phyloP scores from a whole-genome alignment of 371 early-diverging fungal genomes.

The Mucor racemosus region DNA sequence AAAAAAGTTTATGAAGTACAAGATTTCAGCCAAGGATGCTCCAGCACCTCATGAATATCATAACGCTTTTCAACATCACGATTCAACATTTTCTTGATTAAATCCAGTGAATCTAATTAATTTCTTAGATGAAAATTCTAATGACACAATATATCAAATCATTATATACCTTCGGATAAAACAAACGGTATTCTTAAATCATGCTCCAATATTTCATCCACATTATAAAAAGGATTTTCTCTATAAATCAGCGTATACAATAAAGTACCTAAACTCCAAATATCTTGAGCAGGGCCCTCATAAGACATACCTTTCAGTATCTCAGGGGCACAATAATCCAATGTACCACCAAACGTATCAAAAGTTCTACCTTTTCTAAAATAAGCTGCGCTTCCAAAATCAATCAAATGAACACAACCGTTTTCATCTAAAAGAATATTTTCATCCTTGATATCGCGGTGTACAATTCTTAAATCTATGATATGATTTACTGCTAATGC shows the following conservation, averaged over 20 bases:
- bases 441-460: constrained; percentile 76
- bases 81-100: constrained; percentile 60
- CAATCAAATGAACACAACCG: constrained; percentile 59
- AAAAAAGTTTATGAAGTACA: background rate
- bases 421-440: constrained; percentile 66
- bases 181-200: constrained; percentile 28
- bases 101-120: constrained; percentile 53
- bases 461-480: constrained; percentile 72
- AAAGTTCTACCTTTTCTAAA: constrained; percentile 57
- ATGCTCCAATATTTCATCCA: constrained; percentile 27
- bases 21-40: constrained; percentile 46
- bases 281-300: constrained; percentile 72
- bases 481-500: constrained; percentile 64
- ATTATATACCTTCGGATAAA: constrained; percentile 18
- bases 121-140: too few relatives aligned
- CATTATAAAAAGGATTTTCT: constrained; percentile 31
- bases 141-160: background rate
- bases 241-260: constrained; percentile 73
- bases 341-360: constrained; percentile 70
- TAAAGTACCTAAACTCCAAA: constrained; percentile 79
- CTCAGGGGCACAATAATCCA: constrained; percentile 73
- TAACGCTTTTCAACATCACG: constrained; percentile 57
- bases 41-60: constrained; percentile 58
- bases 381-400: constrained; percentile 71
- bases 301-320: constrained; percentile 65